Conservation (phyloP, 257 asterid genomes). For the Coffea eugenioides region DNA sequence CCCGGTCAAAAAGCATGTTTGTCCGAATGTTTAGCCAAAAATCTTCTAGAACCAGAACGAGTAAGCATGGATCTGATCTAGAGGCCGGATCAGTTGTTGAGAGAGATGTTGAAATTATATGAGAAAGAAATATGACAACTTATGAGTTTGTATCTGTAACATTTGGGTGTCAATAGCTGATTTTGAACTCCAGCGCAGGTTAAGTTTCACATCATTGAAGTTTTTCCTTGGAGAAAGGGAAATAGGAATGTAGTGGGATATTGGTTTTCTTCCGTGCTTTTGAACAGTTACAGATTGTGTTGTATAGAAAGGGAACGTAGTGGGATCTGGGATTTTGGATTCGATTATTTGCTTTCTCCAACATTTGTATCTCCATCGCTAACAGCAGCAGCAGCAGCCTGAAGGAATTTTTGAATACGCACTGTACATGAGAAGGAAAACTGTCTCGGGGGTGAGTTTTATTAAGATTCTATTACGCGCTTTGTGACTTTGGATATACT, state of each 20-base stretch:
- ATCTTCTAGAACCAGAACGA: conserved; percentile 46
- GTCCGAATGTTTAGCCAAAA: conserved; percentile 54
- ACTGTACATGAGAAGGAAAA: no score
- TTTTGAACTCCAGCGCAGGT: neutral
- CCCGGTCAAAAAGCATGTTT: conserved; percentile 69
- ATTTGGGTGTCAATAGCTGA: neutral
- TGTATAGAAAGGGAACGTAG: neutral
- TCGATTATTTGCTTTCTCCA: no score
- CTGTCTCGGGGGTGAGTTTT: no score
- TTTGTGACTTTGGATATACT: no score
- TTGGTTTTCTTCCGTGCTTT: neutral
- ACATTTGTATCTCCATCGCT: no score
- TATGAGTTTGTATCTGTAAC: no score
- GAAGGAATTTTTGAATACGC: no score
- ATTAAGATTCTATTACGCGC: neutral
- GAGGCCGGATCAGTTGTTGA: conserved; percentile 44
- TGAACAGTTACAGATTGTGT: neutral
- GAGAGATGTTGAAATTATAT: conserved; percentile 48
- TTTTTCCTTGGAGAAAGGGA: neutral
- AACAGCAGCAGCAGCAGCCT: no score
- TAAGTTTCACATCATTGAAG: neutral
- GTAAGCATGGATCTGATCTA: conserved; percentile 33
- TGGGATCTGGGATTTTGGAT: neutral
- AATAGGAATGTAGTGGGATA: neutral
- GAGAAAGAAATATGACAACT: no score